These are phyloP conservation scores for Dactylellina sp. DNA, from an alignment of 2,329 filamentous ascomycete genomes.

Conservation along the genomic window DNA sequence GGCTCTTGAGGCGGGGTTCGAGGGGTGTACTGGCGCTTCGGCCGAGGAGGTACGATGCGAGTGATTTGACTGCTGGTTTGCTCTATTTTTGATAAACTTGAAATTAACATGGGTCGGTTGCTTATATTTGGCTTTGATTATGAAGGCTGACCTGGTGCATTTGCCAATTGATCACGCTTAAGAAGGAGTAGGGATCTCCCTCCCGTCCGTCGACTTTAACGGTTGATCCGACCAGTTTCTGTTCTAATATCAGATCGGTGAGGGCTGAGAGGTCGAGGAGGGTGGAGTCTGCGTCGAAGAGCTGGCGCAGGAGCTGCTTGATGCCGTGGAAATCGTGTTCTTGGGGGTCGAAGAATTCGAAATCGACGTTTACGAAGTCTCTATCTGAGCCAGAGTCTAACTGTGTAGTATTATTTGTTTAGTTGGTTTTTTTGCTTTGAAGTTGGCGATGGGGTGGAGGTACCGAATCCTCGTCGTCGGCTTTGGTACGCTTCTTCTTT, in stretches of 20 bases:
- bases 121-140: neutral
- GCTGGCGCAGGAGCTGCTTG: constrained; percentile 87
- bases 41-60: constrained; percentile 71
- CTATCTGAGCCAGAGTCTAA: constrained; percentile 9
- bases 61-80: constrained; percentile 69
- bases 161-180: constrained; percentile 76
- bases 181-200: constrained; percentile 66
- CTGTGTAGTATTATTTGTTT: neutral
- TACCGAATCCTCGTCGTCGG: constrained; percentile 20
- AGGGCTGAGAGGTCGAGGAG: constrained; percentile 89
- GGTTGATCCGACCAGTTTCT: constrained; percentile 88
- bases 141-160: constrained; percentile 71
- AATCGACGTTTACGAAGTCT: constrained; percentile 80
- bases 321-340: constrained; percentile 94
- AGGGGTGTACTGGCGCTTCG: constrained; percentile 63
- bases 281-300: constrained; percentile 87
- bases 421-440: neutral
- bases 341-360: constrained; percentile 98
- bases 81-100: constrained; percentile 56
- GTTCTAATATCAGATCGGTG: constrained; percentile 85
- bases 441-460: neutral
- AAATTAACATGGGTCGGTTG: neutral
- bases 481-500: constrained; percentile 17
- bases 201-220: constrained; percentile 97
- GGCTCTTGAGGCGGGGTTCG: constrained; percentile 60